These are phyloP conservation scores for Chaetomium sp. DNA, from an alignment of 2,329 filamentous ascomycete genomes.

Conservation along the genomic window DNA sequence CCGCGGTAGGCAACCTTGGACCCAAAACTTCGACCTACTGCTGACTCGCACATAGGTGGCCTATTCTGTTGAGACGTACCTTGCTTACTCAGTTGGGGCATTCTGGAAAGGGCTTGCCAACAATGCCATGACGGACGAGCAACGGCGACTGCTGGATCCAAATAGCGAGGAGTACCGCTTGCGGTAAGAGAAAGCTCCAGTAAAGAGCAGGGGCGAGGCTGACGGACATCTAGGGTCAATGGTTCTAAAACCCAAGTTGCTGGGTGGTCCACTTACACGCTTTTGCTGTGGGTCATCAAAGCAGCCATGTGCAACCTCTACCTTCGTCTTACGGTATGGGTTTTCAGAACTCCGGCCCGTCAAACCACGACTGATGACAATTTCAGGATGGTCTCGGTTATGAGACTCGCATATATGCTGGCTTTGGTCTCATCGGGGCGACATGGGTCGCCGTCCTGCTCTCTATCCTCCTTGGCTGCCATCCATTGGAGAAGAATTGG, in stretches of 20 bases:
- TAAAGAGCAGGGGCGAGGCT: neutral
- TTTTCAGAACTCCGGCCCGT: neutral
- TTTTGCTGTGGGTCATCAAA: constrained; percentile 37
- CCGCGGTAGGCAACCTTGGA: constrained; percentile 33
- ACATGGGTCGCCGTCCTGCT: constrained; percentile 42
- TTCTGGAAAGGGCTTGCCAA: constrained; percentile 40
- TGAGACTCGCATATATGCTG: constrained; percentile 38
- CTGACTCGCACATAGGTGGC: constrained; percentile 36
- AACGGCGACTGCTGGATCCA: constrained; percentile 36
- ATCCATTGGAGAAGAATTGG: constrained; percentile 44
- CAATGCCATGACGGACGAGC: constrained; percentile 40
- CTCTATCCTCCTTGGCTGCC: constrained; percentile 42
- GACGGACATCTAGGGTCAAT: constrained; percentile 34
- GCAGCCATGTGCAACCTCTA: constrained; percentile 40
- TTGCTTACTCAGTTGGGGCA: constrained; percentile 39
- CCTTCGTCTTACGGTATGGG: constrained; percentile 37
- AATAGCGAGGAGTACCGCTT: constrained; percentile 37
- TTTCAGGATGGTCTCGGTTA: constrained; percentile 37
- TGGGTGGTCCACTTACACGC: constrained; percentile 36
- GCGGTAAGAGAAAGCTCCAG: constrained; percentile 31
- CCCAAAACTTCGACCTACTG: constrained; percentile 42
- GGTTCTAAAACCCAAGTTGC: constrained; percentile 43
- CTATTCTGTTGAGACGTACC: constrained; percentile 36
- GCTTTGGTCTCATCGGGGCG: constrained; percentile 40
- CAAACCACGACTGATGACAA: constrained; percentile 3